phyloP scores from a whole-genome alignment of 2,329 filamentous ascomycete genomes.

The Pseudogymnoascus sp. region DNA sequence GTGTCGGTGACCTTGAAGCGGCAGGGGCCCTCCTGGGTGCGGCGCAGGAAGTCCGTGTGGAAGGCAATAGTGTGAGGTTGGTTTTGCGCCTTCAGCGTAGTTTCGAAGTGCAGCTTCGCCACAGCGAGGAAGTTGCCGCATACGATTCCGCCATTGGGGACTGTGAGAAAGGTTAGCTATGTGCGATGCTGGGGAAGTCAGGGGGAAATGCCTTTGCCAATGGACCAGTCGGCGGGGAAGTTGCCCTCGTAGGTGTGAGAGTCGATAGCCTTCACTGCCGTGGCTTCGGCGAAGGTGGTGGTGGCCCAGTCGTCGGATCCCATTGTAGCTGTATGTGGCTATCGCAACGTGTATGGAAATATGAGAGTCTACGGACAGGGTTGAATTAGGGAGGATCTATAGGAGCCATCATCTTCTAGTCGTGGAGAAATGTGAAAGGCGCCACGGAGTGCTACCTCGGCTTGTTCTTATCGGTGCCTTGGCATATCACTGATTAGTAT shows the following conservation, averaged over 20 bases:
- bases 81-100: constrained; percentile 47
- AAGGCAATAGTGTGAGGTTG: constrained; percentile 56
- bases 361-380: not conserved
- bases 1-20: constrained; percentile 51
- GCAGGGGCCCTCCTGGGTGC: constrained; percentile 50
- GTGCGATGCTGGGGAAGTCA: not conserved
- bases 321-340: not conserved
- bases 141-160: constrained; percentile 65
- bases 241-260: constrained; percentile 50
- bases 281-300: constrained; percentile 38
- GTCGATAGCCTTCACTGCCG: constrained; percentile 38
- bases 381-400: not conserved
- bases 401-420: not conserved
- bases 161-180: constrained; percentile 31
- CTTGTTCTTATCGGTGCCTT: constrained; percentile 6
- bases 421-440: not conserved
- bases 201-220: constrained; percentile 48
- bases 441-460: not conserved
- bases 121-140: constrained; percentile 54
- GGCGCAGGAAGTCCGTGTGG: constrained; percentile 57
- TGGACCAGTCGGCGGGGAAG: constrained; percentile 53
- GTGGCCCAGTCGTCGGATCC: not conserved
- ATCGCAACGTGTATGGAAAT: not conserved
- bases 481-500: not conserved
- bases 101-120: constrained; percentile 49